These are phyloP conservation scores for Candida vartiovaarae DNA, from an alignment of 805 yeast genomes.

Conservation along the genomic window DNA sequence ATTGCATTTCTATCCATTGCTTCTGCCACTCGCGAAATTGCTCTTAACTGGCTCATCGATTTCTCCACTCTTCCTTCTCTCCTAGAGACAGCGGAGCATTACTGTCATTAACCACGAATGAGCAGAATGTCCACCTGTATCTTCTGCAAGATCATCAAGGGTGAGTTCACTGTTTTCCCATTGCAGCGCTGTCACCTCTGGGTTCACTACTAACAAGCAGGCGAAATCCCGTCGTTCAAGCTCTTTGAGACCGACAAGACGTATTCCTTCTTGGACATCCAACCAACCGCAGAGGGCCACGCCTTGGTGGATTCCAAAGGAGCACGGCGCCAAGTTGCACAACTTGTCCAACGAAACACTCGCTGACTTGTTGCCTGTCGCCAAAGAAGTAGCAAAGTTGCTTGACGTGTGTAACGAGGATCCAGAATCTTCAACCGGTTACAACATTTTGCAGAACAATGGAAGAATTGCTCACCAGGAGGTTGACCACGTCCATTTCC, in stretches of 20 bases:
- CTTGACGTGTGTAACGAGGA: slow-evolving; percentile 59
- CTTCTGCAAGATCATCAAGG: slow-evolving; percentile 90
- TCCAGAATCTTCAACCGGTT: slow-evolving; percentile 57
- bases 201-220: slow-evolving; percentile 27
- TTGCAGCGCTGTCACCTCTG: background rate
- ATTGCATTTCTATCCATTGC: too few species aligned
- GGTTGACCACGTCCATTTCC: slow-evolving; percentile 96
- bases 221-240: slow-evolving; percentile 93
- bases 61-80: background rate
- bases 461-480: slow-evolving; percentile 94
- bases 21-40: too few species aligned
- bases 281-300: slow-evolving; percentile 88
- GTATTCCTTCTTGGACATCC: slow-evolving; percentile 86
- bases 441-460: slow-evolving; percentile 87
- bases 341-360: slow-evolving; percentile 88
- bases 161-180: slow-evolving; percentile 28
- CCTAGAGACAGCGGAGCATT: background rate
- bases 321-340: slow-evolving; percentile 90
- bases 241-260: slow-evolving; percentile 77
- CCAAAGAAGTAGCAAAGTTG: slow-evolving; percentile 76
- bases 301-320: slow-evolving; percentile 85
- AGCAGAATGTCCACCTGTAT: slow-evolving; percentile 48
- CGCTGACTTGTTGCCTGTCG: slow-evolving; percentile 79
- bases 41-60: too few species aligned
- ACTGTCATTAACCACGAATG: background rate